Conservation (phyloP, 148 eudicot genomes). For the Heliosperma pusillum region DNA sequence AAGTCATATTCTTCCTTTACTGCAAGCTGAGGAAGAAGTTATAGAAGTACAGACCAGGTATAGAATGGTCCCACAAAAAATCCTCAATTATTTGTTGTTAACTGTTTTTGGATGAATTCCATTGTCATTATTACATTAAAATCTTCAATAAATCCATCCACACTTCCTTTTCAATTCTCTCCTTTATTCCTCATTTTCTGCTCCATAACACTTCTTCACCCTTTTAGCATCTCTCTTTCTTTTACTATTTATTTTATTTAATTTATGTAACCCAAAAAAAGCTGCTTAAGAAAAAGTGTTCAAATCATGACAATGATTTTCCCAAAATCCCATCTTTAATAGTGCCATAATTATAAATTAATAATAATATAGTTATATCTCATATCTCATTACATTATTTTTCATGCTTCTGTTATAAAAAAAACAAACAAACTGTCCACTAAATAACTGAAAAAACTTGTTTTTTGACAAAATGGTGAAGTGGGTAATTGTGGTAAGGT, state of each 20-base stretch:
- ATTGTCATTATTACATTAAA: constrained; percentile 23
- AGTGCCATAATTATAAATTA: background rate
- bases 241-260: background rate
- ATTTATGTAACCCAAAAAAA: constrained; percentile 6
- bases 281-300: background rate
- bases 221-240: constrained; percentile 19
- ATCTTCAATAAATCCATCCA: background rate
- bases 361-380: background rate
- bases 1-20: too few species aligned
- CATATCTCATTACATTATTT: constrained; percentile 2
- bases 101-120: constrained; percentile 22
- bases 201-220: constrained; percentile 9
- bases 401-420: background rate
- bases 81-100: constrained; percentile 20
- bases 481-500: constrained; percentile 17
- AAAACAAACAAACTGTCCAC: constrained; percentile 5
- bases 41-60: background rate
- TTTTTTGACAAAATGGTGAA: background rate
- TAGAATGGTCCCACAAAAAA: constrained; percentile 21
- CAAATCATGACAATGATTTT: constrained; percentile 25
- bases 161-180: constrained; percentile 1
- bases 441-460: constrained; percentile 19
- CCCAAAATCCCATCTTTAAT: constrained; percentile 25
- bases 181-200: constrained; percentile 22
- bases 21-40: background rate